Evolutionary conservation across 2,329 filamentous ascomycete species (phyloP), one percentile per base, ranked within the genome.

Genomic region (Exophiala calicioides): DNA sequence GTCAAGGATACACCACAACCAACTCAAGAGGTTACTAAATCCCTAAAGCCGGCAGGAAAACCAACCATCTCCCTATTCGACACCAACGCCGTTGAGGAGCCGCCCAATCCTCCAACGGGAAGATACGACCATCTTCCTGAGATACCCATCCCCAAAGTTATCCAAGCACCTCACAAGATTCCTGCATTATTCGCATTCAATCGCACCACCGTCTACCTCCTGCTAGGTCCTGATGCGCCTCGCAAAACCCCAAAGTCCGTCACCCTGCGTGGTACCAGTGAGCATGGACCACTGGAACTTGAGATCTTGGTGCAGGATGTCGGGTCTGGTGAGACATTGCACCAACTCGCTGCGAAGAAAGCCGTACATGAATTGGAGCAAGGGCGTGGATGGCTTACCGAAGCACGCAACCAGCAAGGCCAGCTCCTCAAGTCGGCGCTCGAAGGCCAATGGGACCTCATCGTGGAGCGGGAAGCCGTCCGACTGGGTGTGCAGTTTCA

Each of bases 281-380:
- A 63, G 0, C 70, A 80, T 26, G 81, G 82, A 0, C 80, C 81
- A 0, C 68, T 89, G 0, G 72, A 79, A 42, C 73, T 88, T 4
- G 76, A 79, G 31, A 82, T 90, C 9, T 82, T 84, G 0, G 70
- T 89, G 27, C 72, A 77, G 2, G 57, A 70, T 2, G 63, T 79
- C 0, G 55, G 70, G 0, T 61, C 67, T 23, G 73, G 72, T 2
- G 66, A 78, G 40, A 84, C 77, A 0, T 78, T 88, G 31, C 85
- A 89, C 60, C 82, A 86, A 56, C 78, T 90, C 0, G 84, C 84
- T 1, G 84, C 82, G 0, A 79, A 80, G 44, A 86, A 84, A 61
- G 81, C 81, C 2, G 73, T 84, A 12, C 71, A 79, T 35, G 86
- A 89, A 53, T 75, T 90, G 0, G 85, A 90, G 63, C 78, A 86